These are phyloP conservation scores for Cladosporium sp. DNA, from an alignment of 2,329 filamentous ascomycete genomes.

Conservation along the genomic window DNA sequence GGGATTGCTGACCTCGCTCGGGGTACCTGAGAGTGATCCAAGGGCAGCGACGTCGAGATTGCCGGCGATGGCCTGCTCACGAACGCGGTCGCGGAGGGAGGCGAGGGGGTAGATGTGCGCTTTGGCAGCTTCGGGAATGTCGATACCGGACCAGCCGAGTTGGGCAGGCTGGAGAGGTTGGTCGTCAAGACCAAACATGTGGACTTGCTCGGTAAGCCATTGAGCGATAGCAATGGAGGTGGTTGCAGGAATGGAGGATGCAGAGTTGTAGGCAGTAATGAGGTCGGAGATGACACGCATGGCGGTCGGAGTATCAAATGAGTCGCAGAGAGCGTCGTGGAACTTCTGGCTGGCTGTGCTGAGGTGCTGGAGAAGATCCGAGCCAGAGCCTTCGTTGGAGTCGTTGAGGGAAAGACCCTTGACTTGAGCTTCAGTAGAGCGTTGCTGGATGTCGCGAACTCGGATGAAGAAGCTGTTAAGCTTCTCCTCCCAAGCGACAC, in stretches of 20 bases:
- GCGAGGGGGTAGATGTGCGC: constrained; percentile 63
- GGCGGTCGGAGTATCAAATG: constrained; percentile 80
- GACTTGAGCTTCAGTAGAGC: constrained; percentile 16
- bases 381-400: constrained; percentile 36
- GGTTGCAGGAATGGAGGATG: constrained; percentile 48
- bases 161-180: constrained; percentile 46
- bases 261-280: constrained; percentile 73
- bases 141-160: constrained; percentile 67
- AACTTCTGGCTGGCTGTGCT: constrained; percentile 59
- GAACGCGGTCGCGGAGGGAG: constrained; percentile 59
- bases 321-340: constrained; percentile 73
- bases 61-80: constrained; percentile 57
- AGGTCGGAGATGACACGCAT: constrained; percentile 79
- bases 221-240: constrained; percentile 61
- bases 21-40: constrained; percentile 30
- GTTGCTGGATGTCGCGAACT: constrained; percentile 50
- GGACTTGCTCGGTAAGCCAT: constrained; percentile 82
- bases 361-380: constrained; percentile 49
- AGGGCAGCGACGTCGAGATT: constrained; percentile 41
- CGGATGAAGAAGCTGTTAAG: constrained; percentile 72
- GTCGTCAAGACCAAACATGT: constrained; percentile 78
- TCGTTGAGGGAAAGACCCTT: constrained; percentile 21
- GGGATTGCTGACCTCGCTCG: constrained; percentile 36
- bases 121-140: constrained; percentile 61
- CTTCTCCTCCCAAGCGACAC: constrained; percentile 76